These are phyloP conservation scores for Botrytis pseudocinerea DNA, from an alignment of 2,329 filamentous ascomycete species.

Conservation along the genomic window DNA sequence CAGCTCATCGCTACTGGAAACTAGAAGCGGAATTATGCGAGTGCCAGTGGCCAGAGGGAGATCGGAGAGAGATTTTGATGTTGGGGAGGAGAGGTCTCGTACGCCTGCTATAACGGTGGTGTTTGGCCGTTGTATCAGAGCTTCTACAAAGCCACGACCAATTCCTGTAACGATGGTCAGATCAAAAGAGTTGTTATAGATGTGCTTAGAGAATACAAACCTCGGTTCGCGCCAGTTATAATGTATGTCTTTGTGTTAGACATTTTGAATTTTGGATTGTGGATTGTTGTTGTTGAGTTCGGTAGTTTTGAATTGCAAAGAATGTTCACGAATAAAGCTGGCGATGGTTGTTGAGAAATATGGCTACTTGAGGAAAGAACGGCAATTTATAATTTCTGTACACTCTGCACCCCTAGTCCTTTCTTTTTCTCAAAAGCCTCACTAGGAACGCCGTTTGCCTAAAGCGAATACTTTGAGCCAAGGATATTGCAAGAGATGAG, in stretches of 20 bases:
- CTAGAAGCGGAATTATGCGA: constrained; percentile 39
- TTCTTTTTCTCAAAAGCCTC: not conserved
- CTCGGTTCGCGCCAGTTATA: constrained; percentile 46
- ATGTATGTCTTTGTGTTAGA: constrained; percentile 11
- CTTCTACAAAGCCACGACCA: constrained; percentile 40
- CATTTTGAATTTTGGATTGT: constrained; percentile 3
- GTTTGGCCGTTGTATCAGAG: constrained; percentile 26
- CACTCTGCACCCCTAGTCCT: not conserved
- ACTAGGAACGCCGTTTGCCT: not conserved
- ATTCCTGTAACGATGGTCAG: constrained; percentile 31
- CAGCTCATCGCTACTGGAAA: constrained; percentile 47
- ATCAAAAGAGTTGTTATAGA: not conserved
- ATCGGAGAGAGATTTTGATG: constrained; percentile 39
- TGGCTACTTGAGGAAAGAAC: not conserved
- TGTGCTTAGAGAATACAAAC: constrained; percentile 23
- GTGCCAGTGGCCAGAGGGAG: constrained; percentile 44
- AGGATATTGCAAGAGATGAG: not conserved
- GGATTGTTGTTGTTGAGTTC: not conserved
- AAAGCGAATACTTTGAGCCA: not conserved
- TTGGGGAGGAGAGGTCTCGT: constrained; percentile 40
- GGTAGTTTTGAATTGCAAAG: not conserved
- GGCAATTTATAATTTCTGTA: not conserved
- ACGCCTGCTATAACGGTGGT: constrained; percentile 41
- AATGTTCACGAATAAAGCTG: not conserved
- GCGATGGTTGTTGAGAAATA: not conserved